These are phyloP conservation scores for Seminavis robusta DNA, from an alignment of 108 stramenopile species.

Conservation along the genomic window DNA sequence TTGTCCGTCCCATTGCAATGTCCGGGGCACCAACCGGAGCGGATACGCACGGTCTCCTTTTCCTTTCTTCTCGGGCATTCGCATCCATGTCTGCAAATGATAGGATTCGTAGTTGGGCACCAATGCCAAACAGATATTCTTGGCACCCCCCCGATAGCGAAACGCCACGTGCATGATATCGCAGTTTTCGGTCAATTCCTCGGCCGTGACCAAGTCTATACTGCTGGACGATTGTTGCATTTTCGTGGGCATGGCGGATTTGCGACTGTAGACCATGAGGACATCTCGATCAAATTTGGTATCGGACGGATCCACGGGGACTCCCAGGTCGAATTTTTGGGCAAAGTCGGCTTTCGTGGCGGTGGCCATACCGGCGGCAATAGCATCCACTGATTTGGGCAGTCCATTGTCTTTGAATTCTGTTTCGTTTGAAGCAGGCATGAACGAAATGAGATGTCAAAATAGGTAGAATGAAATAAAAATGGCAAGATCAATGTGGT, in stretches of 20 bases:
- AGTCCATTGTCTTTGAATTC: too few relatives aligned
- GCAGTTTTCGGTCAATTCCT: constrained; percentile 66
- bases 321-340: constrained; percentile 54
- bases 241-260: constrained; percentile 32
- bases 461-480: too few relatives aligned
- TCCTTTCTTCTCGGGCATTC: constrained; percentile 15
- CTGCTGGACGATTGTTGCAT: constrained; percentile 1
- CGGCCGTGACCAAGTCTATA: constrained; percentile 5
- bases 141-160: constrained; percentile 22
- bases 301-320: constrained; percentile 37
- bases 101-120: constrained; percentile 77
- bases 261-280: constrained; percentile 50
- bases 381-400: too few relatives aligned
- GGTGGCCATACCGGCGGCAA: neutral
- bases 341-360: constrained; percentile 54
- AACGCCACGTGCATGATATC: constrained; percentile 62
- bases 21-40: constrained; percentile 52
- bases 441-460: too few relatives aligned
- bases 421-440: too few relatives aligned
- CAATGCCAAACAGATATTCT: constrained; percentile 60
- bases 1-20: constrained; percentile 45
- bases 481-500: too few relatives aligned
- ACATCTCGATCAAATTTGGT: constrained; percentile 52
- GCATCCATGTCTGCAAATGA: constrained; percentile 74
- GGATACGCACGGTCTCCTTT: constrained; percentile 22